phyloP scores from a whole-genome alignment of 2,329 filamentous ascomycete species.

The Ceratocystis harringtonii region DNA sequence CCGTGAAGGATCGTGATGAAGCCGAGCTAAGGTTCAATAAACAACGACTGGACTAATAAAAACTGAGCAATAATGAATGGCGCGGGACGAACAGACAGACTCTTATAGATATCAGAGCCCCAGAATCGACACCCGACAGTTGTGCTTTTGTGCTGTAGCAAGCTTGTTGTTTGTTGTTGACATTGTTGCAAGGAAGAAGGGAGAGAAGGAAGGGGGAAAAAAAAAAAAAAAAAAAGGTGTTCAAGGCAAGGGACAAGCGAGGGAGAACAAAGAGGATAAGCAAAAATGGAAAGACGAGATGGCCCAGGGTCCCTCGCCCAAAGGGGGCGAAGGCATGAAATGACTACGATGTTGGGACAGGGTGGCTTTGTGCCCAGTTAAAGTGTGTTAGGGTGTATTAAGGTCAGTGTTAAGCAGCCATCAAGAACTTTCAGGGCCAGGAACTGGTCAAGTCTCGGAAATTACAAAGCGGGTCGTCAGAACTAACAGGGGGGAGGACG shows the following conservation, averaged over 20 bases:
- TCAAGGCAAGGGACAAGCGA: not conserved
- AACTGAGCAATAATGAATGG: not conserved
- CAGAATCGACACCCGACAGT: not conserved
- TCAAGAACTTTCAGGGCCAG: not conserved
- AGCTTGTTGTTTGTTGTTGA: slow-evolving; percentile 1
- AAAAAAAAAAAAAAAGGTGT: not conserved
- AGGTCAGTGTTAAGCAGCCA: not conserved
- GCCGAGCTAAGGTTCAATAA: not conserved
- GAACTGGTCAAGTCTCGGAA: not conserved
- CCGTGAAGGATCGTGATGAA: not conserved
- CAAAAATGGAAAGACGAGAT: not conserved
- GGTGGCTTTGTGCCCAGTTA: not conserved
- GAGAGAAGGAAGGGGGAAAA: no score
- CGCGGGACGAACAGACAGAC: not conserved
- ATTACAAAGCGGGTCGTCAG: not conserved
- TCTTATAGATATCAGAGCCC: not conserved
- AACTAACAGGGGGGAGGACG: not conserved
- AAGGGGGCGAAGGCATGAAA: not conserved
- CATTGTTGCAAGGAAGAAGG: slow-evolving; percentile 2
- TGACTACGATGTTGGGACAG: not conserved
- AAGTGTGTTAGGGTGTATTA: not conserved
- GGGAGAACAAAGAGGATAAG: not conserved
- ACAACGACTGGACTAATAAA: not conserved
- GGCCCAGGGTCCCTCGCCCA: not conserved
- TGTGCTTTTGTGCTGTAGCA: not conserved